Percentiles rank a stretch among this genome's conserved stretches.
phyloP scores from a whole-genome alignment of 176 grass and related monocot species.

The Lolium multiflorum region DNA sequence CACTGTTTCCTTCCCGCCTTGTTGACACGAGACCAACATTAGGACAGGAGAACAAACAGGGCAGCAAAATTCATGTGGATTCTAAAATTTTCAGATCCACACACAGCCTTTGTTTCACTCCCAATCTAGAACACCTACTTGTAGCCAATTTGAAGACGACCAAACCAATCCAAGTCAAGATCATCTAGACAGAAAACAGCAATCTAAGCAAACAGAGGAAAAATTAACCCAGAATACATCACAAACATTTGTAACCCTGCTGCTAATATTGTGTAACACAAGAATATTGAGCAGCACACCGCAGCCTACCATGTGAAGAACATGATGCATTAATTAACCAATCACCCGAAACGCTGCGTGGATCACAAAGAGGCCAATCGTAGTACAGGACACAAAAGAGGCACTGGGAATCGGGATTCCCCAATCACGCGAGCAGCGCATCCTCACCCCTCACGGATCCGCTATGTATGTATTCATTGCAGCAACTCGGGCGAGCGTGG shows the following conservation, averaged over 20 bases:
- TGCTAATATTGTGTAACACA: neutral
- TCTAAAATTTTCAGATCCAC: constrained; percentile 3
- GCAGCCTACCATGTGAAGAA: neutral
- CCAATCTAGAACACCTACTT: neutral
- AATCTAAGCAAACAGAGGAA: neutral
- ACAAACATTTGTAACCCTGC: neutral
- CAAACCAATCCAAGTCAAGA: neutral
- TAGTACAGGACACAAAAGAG: neutral
- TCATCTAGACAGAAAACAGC: neutral
- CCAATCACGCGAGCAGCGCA: constrained; percentile 34
- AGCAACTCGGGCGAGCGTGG: constrained; percentile 1
- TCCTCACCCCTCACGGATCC: neutral
- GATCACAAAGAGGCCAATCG: neutral
- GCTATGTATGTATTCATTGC: neutral
- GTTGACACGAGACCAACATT: neutral
- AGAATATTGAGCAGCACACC: constrained; percentile 2
- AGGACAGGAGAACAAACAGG: neutral
- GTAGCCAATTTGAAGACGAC: neutral
- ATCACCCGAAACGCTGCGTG: neutral
- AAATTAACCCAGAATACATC: neutral
- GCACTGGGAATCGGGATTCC: neutral
- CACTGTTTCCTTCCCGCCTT: neutral
- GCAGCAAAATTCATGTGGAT: neutral
- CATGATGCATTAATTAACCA: constrained; percentile 11
- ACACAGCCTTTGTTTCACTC: neutral